Base-by-base conservation (phyloP, 2,329 filamentous ascomycete genomes). In the Neonectria neomacrospora region DNA sequence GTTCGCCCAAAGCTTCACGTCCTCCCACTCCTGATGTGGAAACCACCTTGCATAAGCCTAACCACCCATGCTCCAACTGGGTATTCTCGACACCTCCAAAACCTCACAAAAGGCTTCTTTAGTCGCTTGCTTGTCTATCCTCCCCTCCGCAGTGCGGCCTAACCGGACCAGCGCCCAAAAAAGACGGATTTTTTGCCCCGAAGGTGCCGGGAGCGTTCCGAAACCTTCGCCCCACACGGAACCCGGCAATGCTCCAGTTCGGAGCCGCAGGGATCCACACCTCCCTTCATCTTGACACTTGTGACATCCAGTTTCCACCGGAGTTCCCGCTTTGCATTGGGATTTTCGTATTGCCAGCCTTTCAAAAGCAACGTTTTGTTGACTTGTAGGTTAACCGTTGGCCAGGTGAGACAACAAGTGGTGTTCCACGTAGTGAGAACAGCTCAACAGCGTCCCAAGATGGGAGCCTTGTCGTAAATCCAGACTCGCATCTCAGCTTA, bases 1-100 rank as follows among this genome's bases (percentile, higher is more conserved):
- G 44, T 61, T 20, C 44, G 52, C n/a, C 56, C 56, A 53, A 58
- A 34, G 26, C 39, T 53, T 52, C 39, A 34, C 41, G 30, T 37
- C 37, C 47, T 45, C 56, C 56, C 28, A 28, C 56, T 16, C 56
- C 30, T n/a, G 16, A 22, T 32, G n/a, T 5, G 47, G 47, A 50
- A 50, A 50, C 45, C 26, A 50, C n/a, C 47, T 50, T 28, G 47
- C 47, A 42, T 45, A 32, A 41, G 39, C 28, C 28, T 32, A 41
- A 39, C 39, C 11, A 20, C 30, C 26, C 47, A 16, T 10, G 34
- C 56, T 28, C 39, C 56, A 52, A 22, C 22, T 12, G 7, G 34
- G 10, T 5, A 34, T 20, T 28, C 47, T 42, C 30, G n/a, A 34
- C 23, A 20, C 5, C 42, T 26, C 26, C 2, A 16, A 6, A 32